Evolutionary conservation across 306 rosid genomes (phyloP).

Genomic region (Bauhinia variegata): DNA sequence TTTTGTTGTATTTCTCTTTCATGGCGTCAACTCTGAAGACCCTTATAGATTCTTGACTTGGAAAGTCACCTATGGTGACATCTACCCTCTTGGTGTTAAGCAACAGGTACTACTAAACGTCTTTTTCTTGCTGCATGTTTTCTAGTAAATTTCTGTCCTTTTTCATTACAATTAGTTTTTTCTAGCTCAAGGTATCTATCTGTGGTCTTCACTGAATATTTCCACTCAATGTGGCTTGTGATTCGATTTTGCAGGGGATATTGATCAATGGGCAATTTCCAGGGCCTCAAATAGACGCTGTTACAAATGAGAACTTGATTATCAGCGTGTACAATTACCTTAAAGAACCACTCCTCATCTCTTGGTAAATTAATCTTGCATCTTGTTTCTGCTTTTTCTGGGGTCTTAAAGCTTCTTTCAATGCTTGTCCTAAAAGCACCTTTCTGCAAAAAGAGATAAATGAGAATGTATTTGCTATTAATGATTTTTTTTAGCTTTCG

Average conservation of each 20-base stretch:
- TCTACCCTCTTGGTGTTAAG: constrained; percentile 89
- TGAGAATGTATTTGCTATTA: constrained; percentile 10
- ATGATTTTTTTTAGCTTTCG: neutral
- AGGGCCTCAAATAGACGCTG: constrained; percentile 96
- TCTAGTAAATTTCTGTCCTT: neutral
- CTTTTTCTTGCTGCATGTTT: neutral
- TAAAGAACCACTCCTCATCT: constrained; percentile 81
- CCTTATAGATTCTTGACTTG: constrained; percentile 80
- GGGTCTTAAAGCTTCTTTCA: constrained; percentile 5
- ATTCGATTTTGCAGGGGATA: constrained; percentile 68
- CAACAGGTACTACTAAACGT: constrained; percentile 62
- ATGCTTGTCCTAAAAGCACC: neutral
- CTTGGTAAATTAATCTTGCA: constrained; percentile 65
- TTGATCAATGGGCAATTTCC: constrained; percentile 97
- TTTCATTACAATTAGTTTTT: neutral
- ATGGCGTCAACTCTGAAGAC: constrained; percentile 68
- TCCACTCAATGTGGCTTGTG: constrained; percentile 21
- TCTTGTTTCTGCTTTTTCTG: neutral
- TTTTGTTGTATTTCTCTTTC: constrained; percentile 29
- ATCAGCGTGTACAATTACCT: constrained; percentile 82
- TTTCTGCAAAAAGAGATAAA: constrained; percentile 14
- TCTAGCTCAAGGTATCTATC: neutral
- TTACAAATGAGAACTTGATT: constrained; percentile 87
- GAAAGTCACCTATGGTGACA: constrained; percentile 89
- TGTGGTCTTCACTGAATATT: constrained; percentile 5